Conservation (phyloP, 768 basidiomycete genomes). For the Boletus insuetus region DNA sequence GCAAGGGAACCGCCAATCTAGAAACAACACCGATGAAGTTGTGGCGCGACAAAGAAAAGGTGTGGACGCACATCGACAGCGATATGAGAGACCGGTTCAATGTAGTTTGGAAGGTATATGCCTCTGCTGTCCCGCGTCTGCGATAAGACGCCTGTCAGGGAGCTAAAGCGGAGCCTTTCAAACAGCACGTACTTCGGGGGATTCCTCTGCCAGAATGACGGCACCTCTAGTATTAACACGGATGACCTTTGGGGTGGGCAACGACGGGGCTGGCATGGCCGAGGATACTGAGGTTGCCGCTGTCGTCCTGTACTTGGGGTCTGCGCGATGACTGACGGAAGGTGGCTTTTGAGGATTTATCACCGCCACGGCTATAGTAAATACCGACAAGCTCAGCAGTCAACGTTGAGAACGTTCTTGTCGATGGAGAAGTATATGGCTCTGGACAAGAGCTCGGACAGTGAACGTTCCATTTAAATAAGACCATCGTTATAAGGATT, state of each 20-base stretch:
- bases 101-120: conserved; percentile 96
- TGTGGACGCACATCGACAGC: conserved; percentile 83
- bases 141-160: conserved; percentile 13
- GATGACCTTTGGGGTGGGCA: conserved; percentile 83
- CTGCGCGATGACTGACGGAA: conserved; percentile 6
- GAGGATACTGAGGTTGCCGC: conserved; percentile 11
- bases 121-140: conserved; percentile 93
- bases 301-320: conserved; percentile 15
- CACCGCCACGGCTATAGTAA: conserved; percentile 10
- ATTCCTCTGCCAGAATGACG: conserved; percentile 90
- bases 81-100: conserved; percentile 96
- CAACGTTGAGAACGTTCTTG: conserved; percentile 14
- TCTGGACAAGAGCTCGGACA: no score
- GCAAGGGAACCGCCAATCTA: conserved; percentile 97
- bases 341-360: conserved; percentile 8
- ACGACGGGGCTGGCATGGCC: conserved; percentile 51
- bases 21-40: conserved; percentile 4
- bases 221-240: conserved; percentile 95
- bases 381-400: not conserved
- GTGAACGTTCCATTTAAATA: not conserved
- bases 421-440: not conserved
- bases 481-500: conserved; percentile 3
- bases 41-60: not conserved
- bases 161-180: conserved; percentile 3
- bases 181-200: conserved; percentile 70